Evolutionary conservation across 257 asterid species (phyloP).

Genomic region (Anisodus tanguticus): DNA sequence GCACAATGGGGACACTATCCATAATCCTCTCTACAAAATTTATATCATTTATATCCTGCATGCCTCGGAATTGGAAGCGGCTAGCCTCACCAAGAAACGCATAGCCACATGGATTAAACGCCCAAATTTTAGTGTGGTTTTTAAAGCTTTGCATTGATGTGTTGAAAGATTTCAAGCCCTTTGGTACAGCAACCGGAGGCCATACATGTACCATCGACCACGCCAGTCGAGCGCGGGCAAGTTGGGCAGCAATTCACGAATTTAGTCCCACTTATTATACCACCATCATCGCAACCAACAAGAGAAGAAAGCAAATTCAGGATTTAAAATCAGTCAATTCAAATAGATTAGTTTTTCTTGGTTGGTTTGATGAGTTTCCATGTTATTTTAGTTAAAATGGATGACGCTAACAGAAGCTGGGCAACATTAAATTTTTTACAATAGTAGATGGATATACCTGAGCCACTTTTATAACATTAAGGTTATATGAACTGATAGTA

Average conservation of each 20-base stretch:
- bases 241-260: constrained; percentile 61
- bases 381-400: too few species aligned
- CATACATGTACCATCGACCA: constrained; percentile 50
- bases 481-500: too few species aligned
- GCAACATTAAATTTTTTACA: too few species aligned
- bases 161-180: constrained; percentile 37
- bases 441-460: too few species aligned
- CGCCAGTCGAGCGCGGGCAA: constrained; percentile 49
- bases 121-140: constrained; percentile 43
- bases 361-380: too few species aligned
- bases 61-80: constrained; percentile 54
- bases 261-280: constrained; percentile 34
- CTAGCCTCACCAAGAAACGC: constrained; percentile 67
- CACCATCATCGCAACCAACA: constrained; percentile 67
- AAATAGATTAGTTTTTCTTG: too few species aligned
- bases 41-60: constrained; percentile 53
- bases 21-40: constrained; percentile 42
- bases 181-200: constrained; percentile 80
- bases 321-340: background rate
- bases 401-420: too few species aligned
- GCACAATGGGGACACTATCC: constrained; percentile 52
- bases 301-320: background rate
- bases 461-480: too few species aligned
- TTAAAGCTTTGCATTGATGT: constrained; percentile 19
- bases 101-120: constrained; percentile 64